These are phyloP conservation scores for Penicillium sumatraense DNA, from an alignment of 2,329 filamentous ascomycete genomes.

Conservation along the genomic window DNA sequence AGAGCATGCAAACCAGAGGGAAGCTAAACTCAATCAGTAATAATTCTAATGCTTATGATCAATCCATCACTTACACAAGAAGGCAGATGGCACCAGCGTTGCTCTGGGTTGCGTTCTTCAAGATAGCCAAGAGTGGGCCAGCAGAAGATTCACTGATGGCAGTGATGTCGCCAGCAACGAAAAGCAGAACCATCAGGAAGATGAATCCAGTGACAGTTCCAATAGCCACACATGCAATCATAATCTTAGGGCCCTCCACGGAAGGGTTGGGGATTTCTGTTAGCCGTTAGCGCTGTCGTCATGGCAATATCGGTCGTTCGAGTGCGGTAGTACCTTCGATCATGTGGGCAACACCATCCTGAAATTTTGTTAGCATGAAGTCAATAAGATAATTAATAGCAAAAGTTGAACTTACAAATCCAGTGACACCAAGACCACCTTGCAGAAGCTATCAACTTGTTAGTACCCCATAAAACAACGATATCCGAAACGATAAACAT, in stretches of 20 bases:
- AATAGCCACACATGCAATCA: constrained; percentile 68
- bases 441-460: constrained; percentile 45
- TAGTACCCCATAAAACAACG: constrained; percentile 16
- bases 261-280: constrained; percentile 50
- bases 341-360: constrained; percentile 56
- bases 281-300: neutral
- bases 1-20: constrained; percentile 38
- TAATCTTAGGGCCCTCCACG: constrained; percentile 66
- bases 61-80: constrained; percentile 58
- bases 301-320: neutral
- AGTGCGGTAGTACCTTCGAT: constrained; percentile 46
- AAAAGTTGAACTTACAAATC: constrained; percentile 47
- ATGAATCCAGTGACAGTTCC: constrained; percentile 66
- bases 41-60: too few relatives aligned
- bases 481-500: constrained; percentile 19
- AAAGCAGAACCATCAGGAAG: constrained; percentile 67
- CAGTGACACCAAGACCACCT: constrained; percentile 59
- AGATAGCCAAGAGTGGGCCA: constrained; percentile 65
- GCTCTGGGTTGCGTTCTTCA: constrained; percentile 65
- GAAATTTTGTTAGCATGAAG: constrained; percentile 1
- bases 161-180: constrained; percentile 64
- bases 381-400: neutral
- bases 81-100: constrained; percentile 66
- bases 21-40: constrained; percentile 31
- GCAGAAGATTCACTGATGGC: constrained; percentile 59